Evolutionary conservation across 2,329 filamentous ascomycete species (phyloP).

Genomic region (Penicillium sp.): DNA sequence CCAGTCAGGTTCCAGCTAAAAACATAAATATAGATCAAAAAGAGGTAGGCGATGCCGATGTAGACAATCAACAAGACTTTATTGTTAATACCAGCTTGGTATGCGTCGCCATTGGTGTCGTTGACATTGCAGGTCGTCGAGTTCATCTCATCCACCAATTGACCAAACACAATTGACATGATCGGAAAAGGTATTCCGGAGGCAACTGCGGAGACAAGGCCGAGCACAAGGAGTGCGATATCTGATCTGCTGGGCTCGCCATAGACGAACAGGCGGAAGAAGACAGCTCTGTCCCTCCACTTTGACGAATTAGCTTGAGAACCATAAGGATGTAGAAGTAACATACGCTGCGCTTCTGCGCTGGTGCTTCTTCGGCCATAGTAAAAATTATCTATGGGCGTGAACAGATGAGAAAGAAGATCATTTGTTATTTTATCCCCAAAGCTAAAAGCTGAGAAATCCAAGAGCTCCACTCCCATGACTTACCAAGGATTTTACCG

Average conservation of each 20-base stretch:
- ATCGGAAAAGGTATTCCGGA: slow-evolving; percentile 33
- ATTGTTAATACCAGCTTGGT: slow-evolving; percentile 5
- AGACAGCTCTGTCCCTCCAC: slow-evolving; percentile 3
- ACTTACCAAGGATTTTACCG: not conserved
- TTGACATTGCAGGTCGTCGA: slow-evolving; percentile 19
- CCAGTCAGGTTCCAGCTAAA: slow-evolving; percentile 77
- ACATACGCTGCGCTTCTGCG: slow-evolving; percentile 4
- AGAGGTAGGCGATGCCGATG: slow-evolving; percentile 68
- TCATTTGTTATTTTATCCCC: not conserved
- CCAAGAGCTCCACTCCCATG: not conserved
- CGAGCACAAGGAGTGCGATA: slow-evolving; percentile 7
- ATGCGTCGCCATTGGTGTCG: not conserved
- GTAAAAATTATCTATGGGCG: not conserved
- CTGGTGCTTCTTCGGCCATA: not conserved
- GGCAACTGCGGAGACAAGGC: slow-evolving; percentile 26
- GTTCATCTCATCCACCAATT: slow-evolving; percentile 32
- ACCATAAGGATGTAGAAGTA: not conserved
- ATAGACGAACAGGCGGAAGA: slow-evolving; percentile 5
- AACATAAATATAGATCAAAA: slow-evolving; percentile 69
- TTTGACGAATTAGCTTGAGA: not conserved
- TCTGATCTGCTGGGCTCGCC: slow-evolving; percentile 6
- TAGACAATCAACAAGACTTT: slow-evolving; percentile 51
- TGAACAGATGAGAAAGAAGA: not conserved
- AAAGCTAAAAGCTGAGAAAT: not conserved
- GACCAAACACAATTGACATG: slow-evolving; percentile 31